Conservation (phyloP, 1,284 basidiomycete species). For the Ceratobasidium papillatum region DNA sequence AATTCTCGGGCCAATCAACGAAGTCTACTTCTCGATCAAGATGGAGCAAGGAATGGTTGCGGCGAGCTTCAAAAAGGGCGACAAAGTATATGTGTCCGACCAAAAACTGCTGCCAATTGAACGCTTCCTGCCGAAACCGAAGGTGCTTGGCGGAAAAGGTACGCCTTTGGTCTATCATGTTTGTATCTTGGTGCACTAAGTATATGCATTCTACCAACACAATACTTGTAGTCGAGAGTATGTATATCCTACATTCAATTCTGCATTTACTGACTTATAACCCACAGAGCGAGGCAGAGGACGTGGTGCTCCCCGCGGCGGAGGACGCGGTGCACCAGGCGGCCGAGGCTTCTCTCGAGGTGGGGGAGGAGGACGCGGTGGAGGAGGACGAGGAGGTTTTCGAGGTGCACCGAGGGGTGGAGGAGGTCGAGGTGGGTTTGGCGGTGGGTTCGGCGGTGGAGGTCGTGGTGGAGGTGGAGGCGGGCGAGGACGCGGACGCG, state of each 20-base stretch:
- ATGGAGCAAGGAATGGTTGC: conserved; percentile 98
- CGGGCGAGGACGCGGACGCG: conserved; percentile 54
- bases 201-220: neutral
- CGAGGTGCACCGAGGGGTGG: conserved; percentile 59
- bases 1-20: conserved; percentile 97
- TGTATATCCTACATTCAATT: conserved; percentile 54
- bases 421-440: conserved; percentile 54
- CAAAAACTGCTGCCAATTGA: conserved; percentile 98
- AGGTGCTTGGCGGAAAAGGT: conserved; percentile 74
- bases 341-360: conserved; percentile 46
- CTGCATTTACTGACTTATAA: conserved; percentile 1
- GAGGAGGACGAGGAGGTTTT: conserved; percentile 55
- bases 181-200: neutral
- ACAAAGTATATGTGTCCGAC: conserved; percentile 96
- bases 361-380: conserved; percentile 43
- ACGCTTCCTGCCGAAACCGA: conserved; percentile 97
- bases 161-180: conserved; percentile 48
- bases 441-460: no score
- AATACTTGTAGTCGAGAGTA: conserved; percentile 56
- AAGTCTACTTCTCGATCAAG: conserved; percentile 98
- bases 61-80: conserved; percentile 94
- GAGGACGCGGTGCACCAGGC: conserved; percentile 55
- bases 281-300: conserved; percentile 65
- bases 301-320: conserved; percentile 48
- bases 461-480: no score